phyloP scores from a whole-genome alignment of 768 basidiomycete species.

The Lactarius trivialis region DNA sequence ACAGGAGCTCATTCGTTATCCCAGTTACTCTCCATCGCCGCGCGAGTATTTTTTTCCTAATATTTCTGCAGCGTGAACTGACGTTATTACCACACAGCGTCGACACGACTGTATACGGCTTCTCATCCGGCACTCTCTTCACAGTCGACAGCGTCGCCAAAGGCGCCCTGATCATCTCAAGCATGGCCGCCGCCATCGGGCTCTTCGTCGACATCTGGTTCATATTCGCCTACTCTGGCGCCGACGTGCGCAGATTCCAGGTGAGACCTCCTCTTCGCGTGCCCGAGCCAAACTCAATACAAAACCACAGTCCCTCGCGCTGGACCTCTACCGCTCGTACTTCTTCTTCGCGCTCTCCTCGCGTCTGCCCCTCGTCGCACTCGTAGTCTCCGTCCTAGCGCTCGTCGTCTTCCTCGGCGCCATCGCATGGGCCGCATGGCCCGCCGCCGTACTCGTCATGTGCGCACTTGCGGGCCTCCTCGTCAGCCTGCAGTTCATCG shows the following conservation, averaged over 20 bases:
- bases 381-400: constrained; percentile 48
- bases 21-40: constrained; percentile 57
- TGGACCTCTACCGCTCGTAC: constrained; percentile 53
- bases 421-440: constrained; percentile 61
- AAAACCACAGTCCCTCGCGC: constrained; percentile 37
- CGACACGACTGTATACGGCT: constrained; percentile 57
- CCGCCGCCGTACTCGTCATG: constrained; percentile 51
- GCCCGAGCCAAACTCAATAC: no score
- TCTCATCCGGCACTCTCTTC: constrained; percentile 46
- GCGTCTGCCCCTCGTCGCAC: constrained; percentile 55
- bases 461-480: constrained; percentile 53
- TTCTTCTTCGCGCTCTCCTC: constrained; percentile 66
- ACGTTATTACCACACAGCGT: constrained; percentile 27
- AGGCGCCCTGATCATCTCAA: constrained; percentile 50
- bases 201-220: constrained; percentile 61
- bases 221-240: constrained; percentile 53
- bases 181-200: constrained; percentile 57
- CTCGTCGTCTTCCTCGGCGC: constrained; percentile 54
- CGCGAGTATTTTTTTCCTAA: constrained; percentile 32
- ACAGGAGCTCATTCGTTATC: neutral
- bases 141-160: constrained; percentile 40
- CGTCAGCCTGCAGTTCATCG: constrained; percentile 59
- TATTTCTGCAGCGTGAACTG: neutral
- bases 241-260: constrained; percentile 44
- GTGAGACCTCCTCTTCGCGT: constrained; percentile 32